These are phyloP conservation scores for Chytriomyces confervae DNA, from an alignment of 192 early-diverging fungal genomes.

Conservation along the genomic window DNA sequence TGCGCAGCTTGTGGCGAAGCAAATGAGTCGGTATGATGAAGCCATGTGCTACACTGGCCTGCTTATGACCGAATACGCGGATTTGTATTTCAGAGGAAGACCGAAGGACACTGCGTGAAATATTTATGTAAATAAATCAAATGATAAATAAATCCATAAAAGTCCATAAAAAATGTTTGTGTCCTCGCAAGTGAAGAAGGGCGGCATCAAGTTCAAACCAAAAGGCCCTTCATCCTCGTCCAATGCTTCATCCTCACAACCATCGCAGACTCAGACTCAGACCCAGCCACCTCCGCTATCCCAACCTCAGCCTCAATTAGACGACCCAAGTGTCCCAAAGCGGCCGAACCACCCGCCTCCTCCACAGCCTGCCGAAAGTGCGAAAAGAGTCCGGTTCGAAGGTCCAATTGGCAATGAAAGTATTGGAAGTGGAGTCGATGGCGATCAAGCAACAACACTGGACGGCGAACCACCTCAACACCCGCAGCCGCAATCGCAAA, in stretches of 20 bases:
- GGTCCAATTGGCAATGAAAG: too few species aligned
- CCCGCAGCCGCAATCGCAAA: neutral
- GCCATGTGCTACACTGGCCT: neutral
- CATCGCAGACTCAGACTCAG: neutral
- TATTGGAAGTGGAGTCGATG: too few species aligned
- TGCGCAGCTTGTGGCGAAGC: neutral
- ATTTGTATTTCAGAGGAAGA: neutral
- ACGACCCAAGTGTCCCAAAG: neutral
- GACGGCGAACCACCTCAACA: neutral
- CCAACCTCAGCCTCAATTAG: neutral
- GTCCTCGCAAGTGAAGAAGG: neutral
- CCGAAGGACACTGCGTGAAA: neutral
- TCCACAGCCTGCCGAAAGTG: too few species aligned
- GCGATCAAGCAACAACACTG: too few species aligned
- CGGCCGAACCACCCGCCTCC: too few species aligned
- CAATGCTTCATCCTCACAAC: neutral
- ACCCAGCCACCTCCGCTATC: neutral
- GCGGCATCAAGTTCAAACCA: slow-evolving; percentile 4
- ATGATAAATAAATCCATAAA: too few species aligned
- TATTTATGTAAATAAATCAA: too few species aligned
- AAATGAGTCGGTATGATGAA: neutral
- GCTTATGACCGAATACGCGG: neutral
- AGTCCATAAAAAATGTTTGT: neutral
- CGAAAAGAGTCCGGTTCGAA: too few species aligned
- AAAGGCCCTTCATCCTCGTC: slow-evolving; percentile 1